Conservation (phyloP, 2,329 filamentous ascomycete species). For the Magnaporthales sp. region DNA sequence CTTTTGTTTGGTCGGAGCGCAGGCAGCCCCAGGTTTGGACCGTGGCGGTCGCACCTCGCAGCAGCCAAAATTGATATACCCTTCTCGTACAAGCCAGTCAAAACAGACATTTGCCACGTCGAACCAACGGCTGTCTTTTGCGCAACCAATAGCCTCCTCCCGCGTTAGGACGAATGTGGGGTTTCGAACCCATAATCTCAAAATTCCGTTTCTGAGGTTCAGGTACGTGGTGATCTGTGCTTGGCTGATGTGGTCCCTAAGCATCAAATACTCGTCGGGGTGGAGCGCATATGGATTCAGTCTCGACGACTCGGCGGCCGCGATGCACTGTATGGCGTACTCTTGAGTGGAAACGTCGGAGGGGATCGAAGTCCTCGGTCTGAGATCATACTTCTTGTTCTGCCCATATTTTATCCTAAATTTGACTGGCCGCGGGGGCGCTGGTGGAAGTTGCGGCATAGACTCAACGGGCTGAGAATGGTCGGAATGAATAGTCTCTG, state of each 20-base stretch:
- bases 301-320: conserved; percentile 80
- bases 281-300: conserved; percentile 86
- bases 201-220: conserved; percentile 90
- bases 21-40: conserved; percentile 9
- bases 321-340: conserved; percentile 86
- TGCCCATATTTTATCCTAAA: conserved; percentile 6
- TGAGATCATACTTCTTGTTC: conserved; percentile 46
- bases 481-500: neutral
- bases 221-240: conserved; percentile 90
- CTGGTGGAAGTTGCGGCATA: neutral
- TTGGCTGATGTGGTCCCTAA: conserved; percentile 75
- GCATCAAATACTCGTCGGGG: conserved; percentile 69
- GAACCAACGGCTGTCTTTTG: conserved; percentile 81
- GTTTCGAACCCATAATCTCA: conserved; percentile 82
- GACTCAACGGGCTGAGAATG: neutral
- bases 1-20: conserved; percentile 38
- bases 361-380: conserved; percentile 78
- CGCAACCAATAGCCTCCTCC: conserved; percentile 84
- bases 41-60: conserved; percentile 54
- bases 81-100: conserved; percentile 82
- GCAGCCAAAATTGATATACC: conserved; percentile 96
- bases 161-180: conserved; percentile 73
- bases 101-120: conserved; percentile 81
- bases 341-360: conserved; percentile 60
- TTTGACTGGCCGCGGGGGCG: neutral